Base-by-base conservation (phyloP, 176 grass and related monocot genomes). In the Lolium multiflorum region DNA sequence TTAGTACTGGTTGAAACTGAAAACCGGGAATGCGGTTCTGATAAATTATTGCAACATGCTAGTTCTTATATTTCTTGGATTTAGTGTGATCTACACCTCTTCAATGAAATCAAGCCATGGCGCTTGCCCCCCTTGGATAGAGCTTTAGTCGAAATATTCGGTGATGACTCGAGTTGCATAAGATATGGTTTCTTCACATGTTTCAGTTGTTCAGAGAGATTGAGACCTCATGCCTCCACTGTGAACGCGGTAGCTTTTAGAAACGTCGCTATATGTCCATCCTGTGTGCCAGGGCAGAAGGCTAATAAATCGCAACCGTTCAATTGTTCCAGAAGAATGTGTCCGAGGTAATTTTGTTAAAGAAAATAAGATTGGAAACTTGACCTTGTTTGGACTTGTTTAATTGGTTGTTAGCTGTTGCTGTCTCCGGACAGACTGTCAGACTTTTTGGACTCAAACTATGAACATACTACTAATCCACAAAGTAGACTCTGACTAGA, bases 381-480 rank as follows among this genome's bases (percentile, higher is more conserved):
- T 39, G 4, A 76, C 17, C 12, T 25, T 76, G 4, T 14, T 49
- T 82, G 35, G 50, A 59, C 24, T 62, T 83, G 39, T 61, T 58
- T 65, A 26, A 70, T 85, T 58, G 55, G 75, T 76, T 31, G 83
- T 52, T 88, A 46, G 37, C 9, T 44, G 81, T 81, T 84, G 68
- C 85, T 76, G 6, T 88, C 89, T 69, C 41, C 3, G 39, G 59
- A 9, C 68, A 61, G 67, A 80, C 74, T 59, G 11, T 78, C 46
- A 80, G 84, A 79, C 81, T 80, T 2, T 43, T 68, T 18, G 4
- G 44, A 35, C 43, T 57, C 24, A 38, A 86, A 48, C 47, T 71
- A 47, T 82, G 79, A 82, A 82, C 47, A 62, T 14, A 15, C 79
- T 9, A 41, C n/a, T 5, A 50, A 74, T 9, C 21, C 64, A 78